phyloP scores from a whole-genome alignment of 2,329 filamentous ascomycete genomes.

The Talaromyces sp. region DNA sequence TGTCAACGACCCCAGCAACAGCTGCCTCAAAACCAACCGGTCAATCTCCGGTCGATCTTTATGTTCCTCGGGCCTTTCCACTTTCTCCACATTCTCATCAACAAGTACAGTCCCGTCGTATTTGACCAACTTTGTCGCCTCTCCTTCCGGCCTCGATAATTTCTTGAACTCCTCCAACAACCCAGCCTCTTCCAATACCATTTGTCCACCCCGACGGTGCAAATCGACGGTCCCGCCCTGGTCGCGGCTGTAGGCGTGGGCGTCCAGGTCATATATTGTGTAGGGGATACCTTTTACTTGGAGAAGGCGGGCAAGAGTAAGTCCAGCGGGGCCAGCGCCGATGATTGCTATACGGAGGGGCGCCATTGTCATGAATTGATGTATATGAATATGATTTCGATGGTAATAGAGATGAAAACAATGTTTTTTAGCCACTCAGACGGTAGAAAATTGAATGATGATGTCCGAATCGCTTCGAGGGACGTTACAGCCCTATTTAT shows the following conservation, averaged over 20 bases:
- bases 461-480: no score
- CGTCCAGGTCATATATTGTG: conserved; percentile 46
- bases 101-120: background rate
- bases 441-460: no score
- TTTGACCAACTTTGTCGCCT: conserved; percentile 17
- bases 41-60: no score
- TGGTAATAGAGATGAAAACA: no score
- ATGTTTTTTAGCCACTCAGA: no score
- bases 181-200: conserved; percentile 48
- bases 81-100: no score
- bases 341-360: conserved; percentile 41
- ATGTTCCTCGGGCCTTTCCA: no score
- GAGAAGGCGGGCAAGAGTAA: conserved; percentile 51
- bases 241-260: conserved; percentile 35
- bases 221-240: conserved; percentile 55
- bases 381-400: no score
- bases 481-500: no score
- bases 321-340: conserved; percentile 47
- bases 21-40: no score
- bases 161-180: conserved; percentile 48
- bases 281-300: conserved; percentile 43
- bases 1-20: no score
- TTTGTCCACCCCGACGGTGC: conserved; percentile 49
- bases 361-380: background rate
- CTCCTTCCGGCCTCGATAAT: background rate